Conservation (phyloP, 306 rosid species). For the Hippophae tibetana region DNA sequence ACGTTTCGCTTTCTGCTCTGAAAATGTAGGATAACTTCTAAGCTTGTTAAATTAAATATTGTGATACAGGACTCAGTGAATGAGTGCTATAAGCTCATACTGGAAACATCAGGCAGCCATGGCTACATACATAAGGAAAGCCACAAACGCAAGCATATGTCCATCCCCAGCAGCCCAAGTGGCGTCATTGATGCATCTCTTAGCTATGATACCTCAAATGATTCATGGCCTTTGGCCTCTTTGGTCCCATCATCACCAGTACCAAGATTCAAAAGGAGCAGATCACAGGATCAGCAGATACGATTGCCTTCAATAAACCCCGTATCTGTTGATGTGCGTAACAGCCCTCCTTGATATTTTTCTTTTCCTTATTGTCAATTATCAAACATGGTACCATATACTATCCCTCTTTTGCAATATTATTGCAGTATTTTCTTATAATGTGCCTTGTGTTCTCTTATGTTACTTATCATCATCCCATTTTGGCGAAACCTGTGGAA, state of each 20-base stretch:
- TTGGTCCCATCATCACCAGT: constrained; percentile 32
- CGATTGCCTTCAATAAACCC: constrained; percentile 41
- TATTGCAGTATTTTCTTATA: constrained; percentile 26
- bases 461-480: no score
- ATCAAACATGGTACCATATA: constrained; percentile 32
- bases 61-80: constrained; percentile 49
- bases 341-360: constrained; percentile 47
- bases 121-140: constrained; percentile 26
- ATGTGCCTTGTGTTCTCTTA: constrained; percentile 11
- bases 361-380: constrained; percentile 32
- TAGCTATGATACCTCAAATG: constrained; percentile 56
- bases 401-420: constrained; percentile 24
- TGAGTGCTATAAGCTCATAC: constrained; percentile 56
- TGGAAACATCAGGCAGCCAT: constrained; percentile 25
- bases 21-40: background rate
- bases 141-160: constrained; percentile 39
- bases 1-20: background rate
- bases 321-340: constrained; percentile 37
- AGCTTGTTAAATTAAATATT: constrained; percentile 12
- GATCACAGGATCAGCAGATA: constrained; percentile 58
- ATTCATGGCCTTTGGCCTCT: constrained; percentile 47
- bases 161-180: constrained; percentile 46
- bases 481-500: no score
- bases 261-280: constrained; percentile 46
- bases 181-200: constrained; percentile 52